Base-by-base conservation (phyloP, 805 yeast species). In the Komagataella kurtzmanii region DNA sequence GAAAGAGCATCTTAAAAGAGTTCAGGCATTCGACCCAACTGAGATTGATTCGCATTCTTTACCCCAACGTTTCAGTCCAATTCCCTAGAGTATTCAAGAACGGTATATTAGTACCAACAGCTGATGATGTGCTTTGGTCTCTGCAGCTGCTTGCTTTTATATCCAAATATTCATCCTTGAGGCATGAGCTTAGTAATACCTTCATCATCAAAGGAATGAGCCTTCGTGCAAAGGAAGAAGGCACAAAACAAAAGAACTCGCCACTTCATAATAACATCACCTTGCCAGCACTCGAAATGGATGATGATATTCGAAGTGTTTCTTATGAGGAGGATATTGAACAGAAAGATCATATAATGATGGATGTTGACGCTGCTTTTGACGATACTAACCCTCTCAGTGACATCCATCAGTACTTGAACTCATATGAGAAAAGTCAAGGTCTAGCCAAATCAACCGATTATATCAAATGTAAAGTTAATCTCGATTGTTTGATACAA, bases 81-180 rank as follows among this genome's bases (percentile, higher is more conserved):
- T 14, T 17, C 17, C 86, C 86, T 19, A 70, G 88, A 50, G 66
- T 66, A 21, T 81, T 81, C 58, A 65, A 71, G 48, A 67, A 84
- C 46, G 95, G 96, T 1, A 80, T 82, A 19, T 74, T 90, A n/a
- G 76, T 89, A 5, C 97, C 97, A 1, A 77, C 88, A 52, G 95
- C 87, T 56, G 97, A 91, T 63, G 99, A 91, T 62, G 87, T 91
- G 17, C 82, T 88, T 44, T 89, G 97, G 96, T 85, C 96, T 3
- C 71, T 91, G 51, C 98, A 91, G 65, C 73, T 93, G 18, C 66
- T 93, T 50, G 98, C 98, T 12, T 91, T 89, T 65, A 87, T 90
- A 46, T 89, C 97, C 3, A 91, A 91, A 65, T 91, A 93, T 61
- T 83, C 97, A 0, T 76, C 80, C 55, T 70, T 90, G 64, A 85